Evolutionary conservation across 192 early-diverging fungal genomes (phyloP).

Genomic region (Geranomyces michiganensis): DNA sequence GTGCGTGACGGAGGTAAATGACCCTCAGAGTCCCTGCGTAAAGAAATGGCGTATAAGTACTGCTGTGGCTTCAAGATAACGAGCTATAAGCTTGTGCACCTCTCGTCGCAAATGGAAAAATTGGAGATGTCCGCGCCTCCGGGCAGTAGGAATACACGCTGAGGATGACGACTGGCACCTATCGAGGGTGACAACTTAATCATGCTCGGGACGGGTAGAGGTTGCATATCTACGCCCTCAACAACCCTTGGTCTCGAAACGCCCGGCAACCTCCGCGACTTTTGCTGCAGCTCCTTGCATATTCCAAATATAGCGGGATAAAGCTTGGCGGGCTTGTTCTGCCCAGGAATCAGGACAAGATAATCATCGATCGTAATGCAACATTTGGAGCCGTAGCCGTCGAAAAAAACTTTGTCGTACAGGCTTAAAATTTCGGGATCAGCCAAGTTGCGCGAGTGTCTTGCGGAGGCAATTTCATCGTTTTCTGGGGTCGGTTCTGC

Average conservation of each 20-base stretch:
- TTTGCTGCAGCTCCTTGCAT: neutral
- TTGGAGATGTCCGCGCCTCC: neutral
- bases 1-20: neutral
- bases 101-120: neutral
- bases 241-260: neutral
- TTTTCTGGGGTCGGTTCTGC: neutral
- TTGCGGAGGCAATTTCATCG: neutral
- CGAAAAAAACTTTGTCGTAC: neutral
- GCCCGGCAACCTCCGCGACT: neutral
- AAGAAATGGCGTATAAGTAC: neutral
- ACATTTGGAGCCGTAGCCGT: constrained; percentile 3
- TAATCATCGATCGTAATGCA: neutral
- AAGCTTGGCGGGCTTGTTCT: neutral
- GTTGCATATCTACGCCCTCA: neutral
- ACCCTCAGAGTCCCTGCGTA: neutral
- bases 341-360: neutral
- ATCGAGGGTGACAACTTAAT: neutral
- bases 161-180: neutral
- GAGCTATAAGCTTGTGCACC: neutral
- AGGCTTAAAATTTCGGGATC: constrained; percentile 2
- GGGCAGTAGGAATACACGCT: neutral
- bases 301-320: neutral
- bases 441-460: neutral
- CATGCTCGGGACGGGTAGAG: neutral
- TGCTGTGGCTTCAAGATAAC: neutral